These are phyloP conservation scores for Amniculicola lignicola DNA, from an alignment of 495 filamentous ascomycete species.

Conservation along the genomic window DNA sequence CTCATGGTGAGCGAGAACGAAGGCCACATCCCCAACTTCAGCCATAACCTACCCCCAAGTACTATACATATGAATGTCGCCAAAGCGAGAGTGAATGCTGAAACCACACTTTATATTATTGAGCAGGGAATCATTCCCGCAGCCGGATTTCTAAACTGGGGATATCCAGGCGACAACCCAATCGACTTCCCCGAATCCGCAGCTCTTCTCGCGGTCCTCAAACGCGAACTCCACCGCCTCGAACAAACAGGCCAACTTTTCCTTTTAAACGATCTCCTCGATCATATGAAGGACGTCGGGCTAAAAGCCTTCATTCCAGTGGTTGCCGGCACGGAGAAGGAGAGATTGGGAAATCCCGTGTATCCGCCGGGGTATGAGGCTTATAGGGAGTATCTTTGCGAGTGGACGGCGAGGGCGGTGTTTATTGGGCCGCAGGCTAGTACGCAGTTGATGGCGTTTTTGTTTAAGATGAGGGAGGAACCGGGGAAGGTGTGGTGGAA, in stretches of 20 bases:
- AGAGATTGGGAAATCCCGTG: constrained; percentile 11
- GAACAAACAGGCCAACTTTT: neutral
- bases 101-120: neutral
- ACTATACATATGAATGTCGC: too few species aligned
- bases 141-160: neutral
- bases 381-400: constrained; percentile 11
- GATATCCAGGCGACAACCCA: constrained; percentile 5
- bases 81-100: too few species aligned
- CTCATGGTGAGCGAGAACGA: too few species aligned
- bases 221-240: neutral
- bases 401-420: constrained; percentile 14
- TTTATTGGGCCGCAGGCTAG: neutral
- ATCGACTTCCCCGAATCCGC: neutral
- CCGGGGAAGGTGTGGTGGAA: constrained; percentile 17
- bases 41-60: too few species aligned
- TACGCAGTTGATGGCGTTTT: neutral
- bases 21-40: too few species aligned
- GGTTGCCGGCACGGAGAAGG: neutral
- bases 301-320: constrained; percentile 7
- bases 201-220: neutral
- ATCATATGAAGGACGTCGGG: constrained; percentile 1
- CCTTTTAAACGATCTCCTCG: neutral
- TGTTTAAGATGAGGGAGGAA: neutral
- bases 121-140: neutral
- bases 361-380: constrained; percentile 6